Conservation (phyloP, 805 yeast species). For the Diddensiella transvaalensis region DNA sequence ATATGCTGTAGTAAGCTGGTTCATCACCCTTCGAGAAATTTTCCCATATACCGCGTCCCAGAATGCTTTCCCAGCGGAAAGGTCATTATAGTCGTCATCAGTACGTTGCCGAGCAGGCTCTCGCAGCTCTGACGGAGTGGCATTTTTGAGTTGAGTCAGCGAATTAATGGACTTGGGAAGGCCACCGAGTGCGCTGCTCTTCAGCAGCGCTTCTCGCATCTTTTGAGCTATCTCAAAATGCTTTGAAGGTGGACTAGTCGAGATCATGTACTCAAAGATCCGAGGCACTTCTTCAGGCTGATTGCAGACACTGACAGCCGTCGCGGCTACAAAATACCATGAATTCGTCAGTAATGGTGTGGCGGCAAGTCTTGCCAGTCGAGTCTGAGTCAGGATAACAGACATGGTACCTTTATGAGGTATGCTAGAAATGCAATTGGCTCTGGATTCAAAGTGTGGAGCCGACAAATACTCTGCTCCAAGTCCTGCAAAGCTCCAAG, state of each 20-base stretch:
- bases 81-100: conserved; percentile 13
- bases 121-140: conserved; percentile 55
- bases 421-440: too few species aligned
- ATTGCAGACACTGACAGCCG: conserved; percentile 77
- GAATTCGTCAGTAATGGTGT: conserved; percentile 52
- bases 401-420: too few species aligned
- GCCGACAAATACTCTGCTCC: too few species aligned
- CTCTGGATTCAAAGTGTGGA: too few species aligned
- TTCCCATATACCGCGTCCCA: conserved; percentile 78
- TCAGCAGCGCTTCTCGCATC: conserved; percentile 72
- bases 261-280: conserved; percentile 65
- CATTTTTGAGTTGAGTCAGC: conserved; percentile 56
- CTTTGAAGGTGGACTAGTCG: conserved; percentile 4
- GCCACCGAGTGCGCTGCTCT: conserved; percentile 76
- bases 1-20: conserved; percentile 68
- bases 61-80: conserved; percentile 53
- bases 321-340: conserved; percentile 81
- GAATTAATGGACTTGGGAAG: conserved; percentile 83
- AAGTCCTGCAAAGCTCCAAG: too few species aligned
- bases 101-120: conserved; percentile 26
- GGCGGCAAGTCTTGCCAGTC: conserved; percentile 50
- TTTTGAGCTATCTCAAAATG: conserved; percentile 44
- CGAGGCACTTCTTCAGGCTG: conserved; percentile 76
- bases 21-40: conserved; percentile 61
- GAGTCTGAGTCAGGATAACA: conserved; percentile 46